Conservation (phyloP, 1,284 basidiomycete species). For the Melanopsichium pennsylvanicum region DNA sequence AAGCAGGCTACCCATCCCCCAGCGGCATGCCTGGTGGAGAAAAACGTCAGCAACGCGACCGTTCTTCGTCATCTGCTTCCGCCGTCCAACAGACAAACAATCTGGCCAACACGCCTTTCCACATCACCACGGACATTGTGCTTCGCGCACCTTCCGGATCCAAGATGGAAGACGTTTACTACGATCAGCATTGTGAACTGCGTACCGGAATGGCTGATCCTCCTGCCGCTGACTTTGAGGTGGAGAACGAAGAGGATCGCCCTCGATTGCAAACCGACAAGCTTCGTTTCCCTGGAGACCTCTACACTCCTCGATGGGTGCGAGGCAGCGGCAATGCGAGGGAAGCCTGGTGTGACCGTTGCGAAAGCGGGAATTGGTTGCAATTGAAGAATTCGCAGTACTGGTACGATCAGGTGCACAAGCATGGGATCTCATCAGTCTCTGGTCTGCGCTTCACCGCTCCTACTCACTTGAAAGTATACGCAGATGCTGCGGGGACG, state of each 20-base stretch:
- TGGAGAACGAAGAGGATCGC: slow-evolving; percentile 43
- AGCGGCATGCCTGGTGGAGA: slow-evolving; percentile 23
- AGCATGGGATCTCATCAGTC: slow-evolving; percentile 52
- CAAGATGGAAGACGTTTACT: slow-evolving; percentile 52
- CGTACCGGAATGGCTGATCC: slow-evolving; percentile 42
- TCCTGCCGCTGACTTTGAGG: slow-evolving; percentile 40
- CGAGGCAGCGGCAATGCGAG: slow-evolving; percentile 47
- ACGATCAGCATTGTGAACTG: slow-evolving; percentile 48
- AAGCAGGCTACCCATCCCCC: slow-evolving; percentile 23
- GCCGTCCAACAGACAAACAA: slow-evolving; percentile 36
- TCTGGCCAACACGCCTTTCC: slow-evolving; percentile 43
- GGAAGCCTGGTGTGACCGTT: slow-evolving; percentile 56
- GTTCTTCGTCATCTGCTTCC: slow-evolving; percentile 28
- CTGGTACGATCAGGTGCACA: slow-evolving; percentile 57
- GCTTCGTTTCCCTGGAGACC: slow-evolving; percentile 49
- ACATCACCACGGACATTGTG: slow-evolving; percentile 51
- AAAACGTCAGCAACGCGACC: slow-evolving; percentile 43
- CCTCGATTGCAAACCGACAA: slow-evolving; percentile 53
- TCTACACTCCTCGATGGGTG: slow-evolving; percentile 56
- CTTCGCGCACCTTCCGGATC: slow-evolving; percentile 43
- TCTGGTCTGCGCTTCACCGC: slow-evolving; percentile 51
- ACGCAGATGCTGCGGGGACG: slow-evolving; percentile 45
- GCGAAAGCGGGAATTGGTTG: slow-evolving; percentile 54
- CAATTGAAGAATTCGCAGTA: slow-evolving; percentile 56
- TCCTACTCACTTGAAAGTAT: slow-evolving; percentile 47